Evolutionary conservation across 371 early-diverging fungal species (phyloP), one percentile per base, ranked within the genome.

Genomic region (Mucor sp.): DNA sequence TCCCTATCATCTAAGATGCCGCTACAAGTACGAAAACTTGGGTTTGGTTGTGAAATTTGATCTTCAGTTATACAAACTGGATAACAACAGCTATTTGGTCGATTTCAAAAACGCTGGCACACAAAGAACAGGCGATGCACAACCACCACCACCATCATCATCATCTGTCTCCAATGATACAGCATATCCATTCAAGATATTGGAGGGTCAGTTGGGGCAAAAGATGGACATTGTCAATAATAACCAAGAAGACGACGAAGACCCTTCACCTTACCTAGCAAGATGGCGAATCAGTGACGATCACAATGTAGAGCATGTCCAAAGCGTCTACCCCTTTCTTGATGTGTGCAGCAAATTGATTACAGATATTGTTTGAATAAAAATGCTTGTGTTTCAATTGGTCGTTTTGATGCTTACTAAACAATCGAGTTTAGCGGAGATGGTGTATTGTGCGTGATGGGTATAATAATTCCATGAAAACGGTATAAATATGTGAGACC

Each of bases 261-360:
- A 60, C 3, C 23, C 53, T 21, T 56, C 65, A 39, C 43, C 63
- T 37, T 72, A 69, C 32, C 56, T 66, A n/a, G 56, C 65, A 60
- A 65, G 65, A 55, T 66, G 67, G 63, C 33, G 53, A 66, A 30
- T 69, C 14, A 50, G 67, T 30, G 62, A 64, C 17, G 59, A 67
- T 21, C 23, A 63, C 39, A 55, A 67, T 17, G 66, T 63, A n/a
- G 86, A 86, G 21, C 81, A 87, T 33, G 76, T 86, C 56, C 77
- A 88, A 57, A 85, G 88, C n/a, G 85, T 91, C 4, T 96, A 95
- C 75, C 95, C 95, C 3, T 98, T 97, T 75, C 93, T 98, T 72
- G 96, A 97, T 69, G 96, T 97, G 1, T 98, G 98, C 75, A 91
- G 93, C 64, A 89, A 87, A 75, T 77, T 98, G 63, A 97, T 98